Base-by-base conservation (phyloP, 768 basidiomycete species). In the Lentinula boryana region DNA sequence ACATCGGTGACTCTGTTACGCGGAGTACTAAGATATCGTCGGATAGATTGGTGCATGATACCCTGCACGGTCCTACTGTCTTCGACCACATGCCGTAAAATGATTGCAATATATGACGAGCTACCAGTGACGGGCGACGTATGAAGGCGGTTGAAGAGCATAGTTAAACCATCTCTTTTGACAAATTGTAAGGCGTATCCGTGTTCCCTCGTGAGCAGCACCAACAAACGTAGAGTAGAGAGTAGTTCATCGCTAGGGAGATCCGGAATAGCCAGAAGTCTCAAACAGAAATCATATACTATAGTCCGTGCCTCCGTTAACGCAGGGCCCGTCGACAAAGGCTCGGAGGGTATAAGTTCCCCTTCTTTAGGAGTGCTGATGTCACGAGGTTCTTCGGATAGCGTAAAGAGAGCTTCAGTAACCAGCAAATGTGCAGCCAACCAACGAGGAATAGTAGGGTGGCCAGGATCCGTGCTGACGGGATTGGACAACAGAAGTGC, bases 21-120 rank as follows among this genome's bases (percentile, higher is more conserved):
- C 35, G 90, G 80, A 63, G 88, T 86, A 3, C 81, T 74, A 67
- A 97, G 87, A 75, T 89, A 94, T 2, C 87, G 83, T 66, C 85
- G 89, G 68, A 98, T 81, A 62, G 93, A 89, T 63, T 90, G 86
- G 23, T 83, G 83, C 85, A 99, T 95, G 65, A 92, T 79, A 9
- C 76, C 77, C 60, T 84, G 81, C 46, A 98, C 70, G 7, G 80
- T 81, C 2, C 74, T 68, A 2, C 78, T 67, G 64, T 95, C 92
- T 73, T 99, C 97, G 53, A 95, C 84, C 56, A 93, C 74, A 69
- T 99, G 97, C 6, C 97, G 88, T n/a, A 98, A 77, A 63, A 98
- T 89, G 67, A 89, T 90, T 44, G 87, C 86, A 58, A 94, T 83
- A 70, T 94, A 93, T 0, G 90, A 86, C 50, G 93, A 92, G 64